These are phyloP conservation scores for Backusella australiensis DNA, from an alignment of 192 early-diverging fungal species.

Conservation along the genomic window DNA sequence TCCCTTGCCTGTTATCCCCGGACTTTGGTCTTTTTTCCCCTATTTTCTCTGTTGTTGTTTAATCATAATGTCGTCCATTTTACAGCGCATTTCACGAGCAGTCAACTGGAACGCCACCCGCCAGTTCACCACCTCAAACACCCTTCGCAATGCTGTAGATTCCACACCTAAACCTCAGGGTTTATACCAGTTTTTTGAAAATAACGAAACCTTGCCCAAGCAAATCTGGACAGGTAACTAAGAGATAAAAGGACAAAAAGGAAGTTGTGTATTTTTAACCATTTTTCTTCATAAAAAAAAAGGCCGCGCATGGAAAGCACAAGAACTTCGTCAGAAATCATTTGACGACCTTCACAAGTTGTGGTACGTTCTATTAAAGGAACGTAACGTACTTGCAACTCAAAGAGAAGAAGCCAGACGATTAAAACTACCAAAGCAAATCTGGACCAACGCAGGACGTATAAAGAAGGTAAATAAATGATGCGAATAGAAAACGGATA, in stretches of 20 bases:
- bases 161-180: slow-evolving; percentile 3
- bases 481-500: neutral
- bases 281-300: neutral
- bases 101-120: neutral
- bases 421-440: slow-evolving; percentile 48
- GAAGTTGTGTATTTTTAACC: neutral
- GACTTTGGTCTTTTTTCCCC: neutral
- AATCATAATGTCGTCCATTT: slow-evolving; percentile 13
- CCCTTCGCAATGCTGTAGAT: neutral
- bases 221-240: slow-evolving; percentile 32
- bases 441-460: slow-evolving; percentile 63
- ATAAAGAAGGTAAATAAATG: slow-evolving; percentile 53
- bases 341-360: slow-evolving; percentile 97
- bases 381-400: slow-evolving; percentile 77
- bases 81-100: slow-evolving; percentile 12
- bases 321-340: slow-evolving; percentile 87
- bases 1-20: neutral
- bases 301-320: slow-evolving; percentile 88
- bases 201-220: slow-evolving; percentile 29
- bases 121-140: slow-evolving; percentile 14
- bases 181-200: slow-evolving; percentile 39
- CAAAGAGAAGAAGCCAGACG: slow-evolving; percentile 67
- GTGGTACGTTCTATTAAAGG: slow-evolving; percentile 89
- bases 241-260: neutral
- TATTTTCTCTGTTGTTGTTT: neutral